Percentiles rank a stretch among this genome's conserved stretches.
Evolutionary conservation across 306 rosid species (phyloP).

Genomic region (Dalbergia oliveri): DNA sequence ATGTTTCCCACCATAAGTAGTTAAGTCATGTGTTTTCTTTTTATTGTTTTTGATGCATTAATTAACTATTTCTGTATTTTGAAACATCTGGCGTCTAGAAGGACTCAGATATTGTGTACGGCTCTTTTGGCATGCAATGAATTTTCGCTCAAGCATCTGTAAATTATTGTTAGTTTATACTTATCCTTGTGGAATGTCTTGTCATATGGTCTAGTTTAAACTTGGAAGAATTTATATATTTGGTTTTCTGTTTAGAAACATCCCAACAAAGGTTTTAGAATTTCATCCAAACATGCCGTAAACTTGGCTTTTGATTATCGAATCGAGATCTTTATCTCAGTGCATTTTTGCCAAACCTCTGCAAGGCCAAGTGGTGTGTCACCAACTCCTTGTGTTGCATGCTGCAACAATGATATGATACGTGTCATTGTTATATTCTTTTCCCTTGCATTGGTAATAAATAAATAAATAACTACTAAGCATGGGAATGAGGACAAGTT

Average conservation of each 20-base stretch:
- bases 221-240: background rate
- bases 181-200: background rate
- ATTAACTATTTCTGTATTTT: conserved; percentile 18
- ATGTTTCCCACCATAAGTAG: conserved; percentile 19
- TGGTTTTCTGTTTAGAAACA: too few relatives aligned
- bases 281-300: too few relatives aligned
- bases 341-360: conserved; percentile 43
- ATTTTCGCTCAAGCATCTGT: conserved; percentile 30
- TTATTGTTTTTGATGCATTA: background rate
- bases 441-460: background rate
- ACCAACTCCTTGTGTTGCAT: background rate
- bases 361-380: conserved; percentile 1
- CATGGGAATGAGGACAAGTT: conserved; percentile 8
- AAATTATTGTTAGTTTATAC: conserved; percentile 16
- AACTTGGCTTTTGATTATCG: too few relatives aligned
- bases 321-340: background rate
- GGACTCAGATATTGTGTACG: conserved; percentile 16
- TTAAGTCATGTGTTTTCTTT: background rate
- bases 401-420: too few relatives aligned
- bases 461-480: background rate
- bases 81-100: background rate
- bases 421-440: background rate
- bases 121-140: conserved; percentile 15
- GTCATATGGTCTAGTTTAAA: background rate
- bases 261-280: too few relatives aligned